Evolutionary conservation across 202 grass and related monocot genomes (phyloP).

Genomic region (Musa balbisiana): DNA sequence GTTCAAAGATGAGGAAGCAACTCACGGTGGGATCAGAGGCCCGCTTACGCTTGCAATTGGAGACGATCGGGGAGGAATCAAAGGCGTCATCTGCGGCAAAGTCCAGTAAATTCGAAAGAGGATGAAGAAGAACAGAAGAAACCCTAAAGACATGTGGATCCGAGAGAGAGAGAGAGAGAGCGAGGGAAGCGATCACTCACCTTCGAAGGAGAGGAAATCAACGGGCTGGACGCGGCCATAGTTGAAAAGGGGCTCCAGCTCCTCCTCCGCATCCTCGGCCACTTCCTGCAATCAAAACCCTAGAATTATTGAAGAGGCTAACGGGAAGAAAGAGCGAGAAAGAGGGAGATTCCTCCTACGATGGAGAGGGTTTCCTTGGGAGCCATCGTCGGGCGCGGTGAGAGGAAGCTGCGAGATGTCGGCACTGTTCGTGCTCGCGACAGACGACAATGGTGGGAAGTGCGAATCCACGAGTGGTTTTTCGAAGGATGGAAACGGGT

Average conservation of each 20-base stretch:
- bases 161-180: background rate
- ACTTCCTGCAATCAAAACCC: slow-evolving; percentile 1
- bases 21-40: slow-evolving; percentile 33
- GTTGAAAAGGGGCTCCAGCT: slow-evolving; percentile 87
- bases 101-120: slow-evolving; percentile 11
- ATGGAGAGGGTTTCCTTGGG: background rate
- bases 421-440: too few relatives aligned
- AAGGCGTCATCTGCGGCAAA: slow-evolving; percentile 49
- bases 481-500: too few relatives aligned
- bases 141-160: background rate
- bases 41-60: slow-evolving; percentile 52
- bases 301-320: background rate
- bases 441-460: too few relatives aligned
- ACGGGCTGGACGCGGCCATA: slow-evolving; percentile 65
- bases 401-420: too few relatives aligned
- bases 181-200: slow-evolving; percentile 21
- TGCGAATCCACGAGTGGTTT: too few relatives aligned
- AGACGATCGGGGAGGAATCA: slow-evolving; percentile 58
- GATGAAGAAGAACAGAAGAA: background rate
- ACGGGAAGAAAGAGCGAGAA: background rate
- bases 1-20: slow-evolving; percentile 6
- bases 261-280: slow-evolving; percentile 34
- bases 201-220: slow-evolving; percentile 57
- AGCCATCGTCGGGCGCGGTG: background rate
- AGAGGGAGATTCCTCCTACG: background rate